A percentile compares a stretch with the other conserved stretches of the same genome.
Evolutionary conservation across 2,329 filamentous ascomycete genomes (phyloP).

Genomic region (Aspergillus sp.): DNA sequence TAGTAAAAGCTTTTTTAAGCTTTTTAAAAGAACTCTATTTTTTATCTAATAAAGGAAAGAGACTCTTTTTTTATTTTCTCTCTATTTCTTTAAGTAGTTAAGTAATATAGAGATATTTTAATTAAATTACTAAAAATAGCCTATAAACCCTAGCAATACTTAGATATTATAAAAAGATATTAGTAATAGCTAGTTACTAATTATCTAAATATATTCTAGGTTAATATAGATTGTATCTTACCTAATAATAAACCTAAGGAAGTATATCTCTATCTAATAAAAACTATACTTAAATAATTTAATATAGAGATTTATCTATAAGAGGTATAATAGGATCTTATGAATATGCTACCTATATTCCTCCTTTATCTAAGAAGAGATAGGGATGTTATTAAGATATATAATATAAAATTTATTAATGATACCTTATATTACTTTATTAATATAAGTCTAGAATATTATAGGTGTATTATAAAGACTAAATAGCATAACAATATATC

Average conservation of each 20-base stretch:
- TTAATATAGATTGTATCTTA: too few relatives aligned
- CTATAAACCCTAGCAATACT: constrained; percentile 1
- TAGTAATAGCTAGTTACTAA: not conserved
- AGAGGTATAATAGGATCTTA: too few relatives aligned
- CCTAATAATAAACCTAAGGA: too few relatives aligned
- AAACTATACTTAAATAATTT: too few relatives aligned
- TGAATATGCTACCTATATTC: too few relatives aligned
- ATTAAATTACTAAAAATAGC: constrained; percentile 4
- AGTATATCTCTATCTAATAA: too few relatives aligned
- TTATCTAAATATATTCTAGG: not conserved
- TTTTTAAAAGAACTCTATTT: not conserved
- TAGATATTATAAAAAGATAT: constrained; percentile 5
- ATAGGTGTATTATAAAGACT: too few relatives aligned
- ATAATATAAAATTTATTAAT: not conserved
- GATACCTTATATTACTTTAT: not conserved
- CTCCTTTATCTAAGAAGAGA: too few relatives aligned
- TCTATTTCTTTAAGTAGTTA: not conserved
- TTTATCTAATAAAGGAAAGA: not conserved
- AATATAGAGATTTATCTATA: too few relatives aligned
- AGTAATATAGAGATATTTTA: not conserved
- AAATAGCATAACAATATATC: too few relatives aligned
- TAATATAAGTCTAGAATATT: not conserved
- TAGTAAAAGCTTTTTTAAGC: not conserved
- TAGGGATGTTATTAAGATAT: too few relatives aligned
- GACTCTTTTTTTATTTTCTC: not conserved